A percentile compares a stretch with the other conserved stretches of the same genome.
Conservation (phyloP, 2,329 filamentous ascomycete species). For the Balansia obtecta region DNA sequence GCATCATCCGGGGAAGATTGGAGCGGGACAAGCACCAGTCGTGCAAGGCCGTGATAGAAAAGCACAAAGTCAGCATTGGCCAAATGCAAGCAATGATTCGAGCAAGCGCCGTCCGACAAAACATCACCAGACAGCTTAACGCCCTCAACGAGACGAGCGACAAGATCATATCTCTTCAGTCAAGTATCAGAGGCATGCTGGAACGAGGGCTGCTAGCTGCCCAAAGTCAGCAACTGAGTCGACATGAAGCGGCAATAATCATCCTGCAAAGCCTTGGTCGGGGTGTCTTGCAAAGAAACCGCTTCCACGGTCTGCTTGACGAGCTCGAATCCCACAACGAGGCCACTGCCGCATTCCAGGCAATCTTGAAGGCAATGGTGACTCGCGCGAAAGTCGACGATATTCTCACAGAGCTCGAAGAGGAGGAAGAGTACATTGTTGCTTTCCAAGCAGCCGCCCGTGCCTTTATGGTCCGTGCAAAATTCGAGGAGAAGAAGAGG, state of each 20-base stretch:
- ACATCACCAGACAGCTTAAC: slow-evolving; percentile 35
- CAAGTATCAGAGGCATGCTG: slow-evolving; percentile 48
- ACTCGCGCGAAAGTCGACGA: slow-evolving; percentile 61
- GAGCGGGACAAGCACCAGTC: slow-evolving; percentile 31
- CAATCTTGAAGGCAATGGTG: slow-evolving; percentile 66
- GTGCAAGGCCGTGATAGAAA: slow-evolving; percentile 35
- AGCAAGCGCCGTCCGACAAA: slow-evolving; percentile 40
- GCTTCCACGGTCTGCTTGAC: slow-evolving; percentile 50
- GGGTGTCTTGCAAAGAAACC: slow-evolving; percentile 50
- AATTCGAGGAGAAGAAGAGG: slow-evolving; percentile 73
- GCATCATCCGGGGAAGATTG: slow-evolving; percentile 32
- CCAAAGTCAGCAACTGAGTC: slow-evolving; percentile 42
- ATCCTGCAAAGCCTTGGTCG: slow-evolving; percentile 55
- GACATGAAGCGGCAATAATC: slow-evolving; percentile 42
- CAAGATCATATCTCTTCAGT: slow-evolving; percentile 41
- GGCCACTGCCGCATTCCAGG: slow-evolving; percentile 60
- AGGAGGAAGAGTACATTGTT: slow-evolving; percentile 64
- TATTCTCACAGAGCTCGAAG: slow-evolving; percentile 65
- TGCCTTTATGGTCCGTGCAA: slow-evolving; percentile 59
- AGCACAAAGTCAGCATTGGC: slow-evolving; percentile 31
- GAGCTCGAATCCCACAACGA: slow-evolving; percentile 57
- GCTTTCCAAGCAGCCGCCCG: slow-evolving; percentile 64
- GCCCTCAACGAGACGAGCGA: slow-evolving; percentile 33
- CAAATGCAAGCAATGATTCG: slow-evolving; percentile 40
- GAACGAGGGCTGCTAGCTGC: slow-evolving; percentile 36